Conservation (phyloP, 78 protist species). For the Paulinella micropora region DNA sequence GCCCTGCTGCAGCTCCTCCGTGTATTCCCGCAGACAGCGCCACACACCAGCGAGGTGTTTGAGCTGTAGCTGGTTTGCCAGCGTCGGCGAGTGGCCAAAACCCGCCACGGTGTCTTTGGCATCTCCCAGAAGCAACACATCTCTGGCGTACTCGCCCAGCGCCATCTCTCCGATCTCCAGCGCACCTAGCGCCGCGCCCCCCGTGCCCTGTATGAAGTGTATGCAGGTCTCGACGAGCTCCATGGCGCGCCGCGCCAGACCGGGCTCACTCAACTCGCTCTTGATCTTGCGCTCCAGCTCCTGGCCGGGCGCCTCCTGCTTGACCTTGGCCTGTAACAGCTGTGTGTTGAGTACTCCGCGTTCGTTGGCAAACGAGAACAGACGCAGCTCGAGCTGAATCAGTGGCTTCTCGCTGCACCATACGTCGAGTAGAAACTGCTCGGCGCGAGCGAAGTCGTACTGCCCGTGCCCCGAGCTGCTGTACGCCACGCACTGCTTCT, state of each 20-base stretch:
- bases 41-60: not conserved
- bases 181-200: not conserved
- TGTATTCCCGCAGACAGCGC: not conserved
- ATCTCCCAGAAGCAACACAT: not conserved
- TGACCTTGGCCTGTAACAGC: not conserved
- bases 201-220: not conserved
- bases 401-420: not conserved
- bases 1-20: too few relatives aligned
- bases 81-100: too few relatives aligned
- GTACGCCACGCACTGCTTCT: not conserved
- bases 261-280: not conserved
- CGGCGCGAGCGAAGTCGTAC: not conserved
- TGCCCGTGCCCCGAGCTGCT: not conserved
- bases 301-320: not conserved
- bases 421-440: conserved; percentile 7
- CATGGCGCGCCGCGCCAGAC: not conserved
- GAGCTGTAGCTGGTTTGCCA: not conserved
- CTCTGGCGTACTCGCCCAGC: not conserved
- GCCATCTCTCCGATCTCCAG: not conserved
- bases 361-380: not conserved
- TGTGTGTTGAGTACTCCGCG: not conserved
- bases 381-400: not conserved
- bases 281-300: not conserved
- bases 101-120: not conserved
- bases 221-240: not conserved